These are phyloP conservation scores for Phytophthora uliginosa DNA, from an alignment of 352 stramenopile genomes.

Conservation along the genomic window DNA sequence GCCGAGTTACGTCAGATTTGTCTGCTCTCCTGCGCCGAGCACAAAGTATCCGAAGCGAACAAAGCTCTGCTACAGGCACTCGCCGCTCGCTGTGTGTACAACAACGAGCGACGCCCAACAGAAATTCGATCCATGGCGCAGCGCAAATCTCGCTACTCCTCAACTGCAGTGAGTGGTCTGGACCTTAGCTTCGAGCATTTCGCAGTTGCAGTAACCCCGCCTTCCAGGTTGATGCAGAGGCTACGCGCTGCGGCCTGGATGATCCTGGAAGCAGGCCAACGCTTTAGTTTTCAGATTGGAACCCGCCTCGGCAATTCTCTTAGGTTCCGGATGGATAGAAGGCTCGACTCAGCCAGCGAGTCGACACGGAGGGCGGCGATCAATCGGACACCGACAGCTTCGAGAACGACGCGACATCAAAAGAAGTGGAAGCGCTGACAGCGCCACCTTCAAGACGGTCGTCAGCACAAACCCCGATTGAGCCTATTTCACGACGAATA, in stretches of 20 bases:
- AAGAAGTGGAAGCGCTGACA: conserved; percentile 13
- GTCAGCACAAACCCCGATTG: conserved; percentile 13
- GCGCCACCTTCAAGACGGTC: conserved; percentile 17
- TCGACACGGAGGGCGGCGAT: conserved; percentile 18
- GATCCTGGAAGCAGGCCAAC: conserved; percentile 33
- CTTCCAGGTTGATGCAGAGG: conserved; percentile 27
- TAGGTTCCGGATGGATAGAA: conserved; percentile 28
- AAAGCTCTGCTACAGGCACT: conserved; percentile 28
- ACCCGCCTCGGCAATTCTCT: conserved; percentile 22
- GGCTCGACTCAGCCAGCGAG: conserved; percentile 22
- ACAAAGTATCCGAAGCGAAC: conserved; percentile 33
- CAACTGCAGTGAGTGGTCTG: conserved; percentile 22
- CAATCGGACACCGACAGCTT: conserved; percentile 40
- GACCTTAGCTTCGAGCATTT: conserved; percentile 34
- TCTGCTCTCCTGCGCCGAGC: conserved; percentile 38
- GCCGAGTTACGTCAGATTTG: conserved; percentile 45
- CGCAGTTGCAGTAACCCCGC: neutral
- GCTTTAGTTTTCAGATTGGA: conserved; percentile 35
- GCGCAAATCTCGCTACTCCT: conserved; percentile 37
- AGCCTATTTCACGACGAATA: conserved; percentile 7
- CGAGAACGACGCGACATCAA: conserved; percentile 14
- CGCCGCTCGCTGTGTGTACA: conserved; percentile 40
- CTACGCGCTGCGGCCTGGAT: conserved; percentile 17
- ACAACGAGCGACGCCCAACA: conserved; percentile 27
- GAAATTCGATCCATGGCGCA: conserved; percentile 29